Base-by-base conservation (phyloP, 371 early-diverging fungal genomes). In the Choanephora cucurbitarum region DNA sequence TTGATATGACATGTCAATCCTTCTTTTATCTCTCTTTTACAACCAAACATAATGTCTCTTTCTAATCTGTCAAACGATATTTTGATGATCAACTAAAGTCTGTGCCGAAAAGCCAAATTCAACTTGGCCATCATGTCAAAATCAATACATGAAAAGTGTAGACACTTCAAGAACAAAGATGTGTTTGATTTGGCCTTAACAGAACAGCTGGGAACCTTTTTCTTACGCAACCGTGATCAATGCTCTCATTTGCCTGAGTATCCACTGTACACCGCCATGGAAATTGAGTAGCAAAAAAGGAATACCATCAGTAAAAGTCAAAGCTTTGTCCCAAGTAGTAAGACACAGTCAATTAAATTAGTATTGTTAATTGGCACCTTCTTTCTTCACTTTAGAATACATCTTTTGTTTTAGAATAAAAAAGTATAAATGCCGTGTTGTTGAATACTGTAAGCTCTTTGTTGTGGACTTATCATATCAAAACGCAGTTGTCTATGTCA, bases 71-170 rank as follows among this genome's bases (percentile, higher is more conserved):
- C 19, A 21, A 44, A 19, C 19, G 7, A 41, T 45, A 24, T 45
- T 43, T 45, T 2, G 44, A 18, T 43, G 55, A 40, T 37, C 24
- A 50, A 50, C 50, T 50, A 22, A 50, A 50, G 40, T 23, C 22
- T 40, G 24, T 40, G 24, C 40, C 5, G 41, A 50, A 50, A 40
- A 46, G 46, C 46, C 28, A 46, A 31, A 15, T 46, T 46, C 46
- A 49, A 39, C 22, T 49, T 49, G 15, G 40, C 39, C 37, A 37
- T 49, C 49, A 51, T 42, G 6, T 42, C 52, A 42, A 51, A 28
- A 51, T 42, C 52, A 51, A 42, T 51, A 31, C 23, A 51, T 11
- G 55, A 54, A 40, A 50, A 50, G 50, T 50, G 50, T 50, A 50
- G 50, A 40, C 50, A 40, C 23, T 19, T 50, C 23, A 50, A 40